Conservation (phyloP, 495 filamentous ascomycete genomes). For the Talaromyces adpressus region DNA sequence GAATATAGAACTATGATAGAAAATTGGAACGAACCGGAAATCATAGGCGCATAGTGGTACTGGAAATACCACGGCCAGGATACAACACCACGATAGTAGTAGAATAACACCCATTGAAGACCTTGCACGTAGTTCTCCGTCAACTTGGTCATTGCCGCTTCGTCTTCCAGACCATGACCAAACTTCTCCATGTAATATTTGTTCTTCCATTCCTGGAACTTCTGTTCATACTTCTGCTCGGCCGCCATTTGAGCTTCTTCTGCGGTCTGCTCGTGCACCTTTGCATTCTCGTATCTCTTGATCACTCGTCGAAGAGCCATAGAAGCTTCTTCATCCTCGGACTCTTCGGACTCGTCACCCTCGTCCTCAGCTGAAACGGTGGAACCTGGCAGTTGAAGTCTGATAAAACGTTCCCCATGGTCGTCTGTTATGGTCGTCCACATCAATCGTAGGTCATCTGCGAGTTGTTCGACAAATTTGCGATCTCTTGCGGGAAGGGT, state of each 20-base stretch:
- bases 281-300: conserved; percentile 83
- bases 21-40: conserved; percentile 53
- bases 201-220: conserved; percentile 88
- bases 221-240: conserved; percentile 75
- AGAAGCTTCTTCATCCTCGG: conserved; percentile 81
- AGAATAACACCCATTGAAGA: conserved; percentile 95
- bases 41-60: conserved; percentile 98
- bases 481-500: conserved; percentile 78
- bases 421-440: conserved; percentile 78
- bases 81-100: conserved; percentile 94
- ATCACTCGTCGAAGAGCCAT: conserved; percentile 77
- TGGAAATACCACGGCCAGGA: conserved; percentile 98
- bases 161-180: conserved; percentile 77
- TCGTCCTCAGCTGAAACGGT: conserved; percentile 36
- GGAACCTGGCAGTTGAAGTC: conserved; percentile 55
- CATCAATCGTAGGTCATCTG: conserved; percentile 69
- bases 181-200: conserved; percentile 89
- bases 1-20: conserved; percentile 1
- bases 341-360: conserved; percentile 59
- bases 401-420: conserved; percentile 70
- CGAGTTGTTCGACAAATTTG: conserved; percentile 84
- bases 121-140: conserved; percentile 97
- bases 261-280: conserved; percentile 69
- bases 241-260: conserved; percentile 71
- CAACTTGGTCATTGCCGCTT: conserved; percentile 73